These are phyloP conservation scores for Amniculicola lignicola DNA, from an alignment of 495 filamentous ascomycete genomes.

Conservation along the genomic window DNA sequence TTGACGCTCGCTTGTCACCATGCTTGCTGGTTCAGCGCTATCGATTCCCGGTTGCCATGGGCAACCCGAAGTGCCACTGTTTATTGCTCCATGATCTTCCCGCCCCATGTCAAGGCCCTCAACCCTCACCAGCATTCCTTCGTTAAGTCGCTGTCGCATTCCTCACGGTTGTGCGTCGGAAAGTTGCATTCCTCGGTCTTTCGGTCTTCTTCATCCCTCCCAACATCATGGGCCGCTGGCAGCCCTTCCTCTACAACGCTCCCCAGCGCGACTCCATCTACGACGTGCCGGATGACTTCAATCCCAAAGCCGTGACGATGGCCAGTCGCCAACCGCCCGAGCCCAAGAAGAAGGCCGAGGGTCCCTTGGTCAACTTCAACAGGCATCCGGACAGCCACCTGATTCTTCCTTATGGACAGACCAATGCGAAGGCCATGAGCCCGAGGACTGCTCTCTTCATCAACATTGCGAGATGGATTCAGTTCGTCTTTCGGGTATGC, in stretches of 20 bases:
- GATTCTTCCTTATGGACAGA: conserved; percentile 50
- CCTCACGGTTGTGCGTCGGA: conserved; percentile 16
- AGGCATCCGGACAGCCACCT: conserved; percentile 69
- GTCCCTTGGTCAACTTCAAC: conserved; percentile 74
- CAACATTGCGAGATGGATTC: conserved; percentile 59
- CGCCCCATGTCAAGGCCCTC: conserved; percentile 20
- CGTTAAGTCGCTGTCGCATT: conserved; percentile 20
- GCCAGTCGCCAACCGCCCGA: conserved; percentile 59
- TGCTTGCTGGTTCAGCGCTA: neutral
- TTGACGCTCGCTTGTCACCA: too few species aligned
- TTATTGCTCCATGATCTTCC: conserved; percentile 15
- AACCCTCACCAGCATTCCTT: conserved; percentile 31
- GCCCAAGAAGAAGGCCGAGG: conserved; percentile 61
- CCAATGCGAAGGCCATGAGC: conserved; percentile 63
- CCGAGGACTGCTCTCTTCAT: conserved; percentile 65
- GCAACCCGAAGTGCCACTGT: conserved; percentile 24
- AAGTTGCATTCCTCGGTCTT: conserved; percentile 27
- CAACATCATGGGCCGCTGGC: conserved; percentile 40
- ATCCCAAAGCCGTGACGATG: conserved; percentile 77
- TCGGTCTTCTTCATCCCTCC: too few species aligned
- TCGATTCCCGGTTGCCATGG: conserved; percentile 33
- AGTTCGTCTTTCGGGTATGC: conserved; percentile 62
- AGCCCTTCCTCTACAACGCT: conserved; percentile 75
- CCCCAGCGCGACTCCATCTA: conserved; percentile 49
- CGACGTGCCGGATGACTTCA: conserved; percentile 61